A percentile compares a stretch with the other conserved stretches of the same genome.
Conservation (phyloP, 148 eudicot genomes). For the Arctostaphylos glauca region DNA sequence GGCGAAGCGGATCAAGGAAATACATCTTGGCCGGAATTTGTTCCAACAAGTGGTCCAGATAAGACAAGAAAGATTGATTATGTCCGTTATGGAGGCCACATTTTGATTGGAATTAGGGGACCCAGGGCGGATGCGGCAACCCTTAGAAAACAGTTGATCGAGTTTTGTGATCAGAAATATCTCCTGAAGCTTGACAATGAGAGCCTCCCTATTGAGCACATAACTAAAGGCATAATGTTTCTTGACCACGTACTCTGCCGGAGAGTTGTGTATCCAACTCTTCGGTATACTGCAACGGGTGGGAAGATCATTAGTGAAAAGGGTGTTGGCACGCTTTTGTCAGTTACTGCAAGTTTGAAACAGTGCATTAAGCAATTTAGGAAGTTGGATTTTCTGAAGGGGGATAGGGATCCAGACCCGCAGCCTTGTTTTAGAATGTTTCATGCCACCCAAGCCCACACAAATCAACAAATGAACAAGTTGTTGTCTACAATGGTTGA, state of each 20-base stretch:
- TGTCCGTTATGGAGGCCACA: constrained; percentile 83
- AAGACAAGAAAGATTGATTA: constrained; percentile 88
- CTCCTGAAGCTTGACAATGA: constrained; percentile 82
- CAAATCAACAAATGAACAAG: constrained; percentile 94
- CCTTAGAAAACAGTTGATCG: constrained; percentile 79
- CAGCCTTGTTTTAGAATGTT: constrained; percentile 98
- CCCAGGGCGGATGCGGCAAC: constrained; percentile 94
- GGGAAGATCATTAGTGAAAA: constrained; percentile 95
- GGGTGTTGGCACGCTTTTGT: constrained; percentile 92
- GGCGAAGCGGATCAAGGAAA: constrained; percentile 92
- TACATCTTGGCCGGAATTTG: constrained; percentile 97
- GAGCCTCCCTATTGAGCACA: constrained; percentile 91
- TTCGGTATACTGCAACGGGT: constrained; percentile 88
- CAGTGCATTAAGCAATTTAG: constrained; percentile 86
- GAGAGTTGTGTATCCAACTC: constrained; percentile 92
- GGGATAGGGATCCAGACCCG: constrained; percentile 94
- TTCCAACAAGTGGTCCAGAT: constrained; percentile 94
- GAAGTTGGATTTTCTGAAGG: constrained; percentile 74
- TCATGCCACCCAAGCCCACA: constrained; percentile 94
- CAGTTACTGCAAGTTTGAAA: constrained; percentile 91
- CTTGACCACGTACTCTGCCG: constrained; percentile 90
- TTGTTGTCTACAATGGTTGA: constrained; percentile 80
- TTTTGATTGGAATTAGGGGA: constrained; percentile 86
- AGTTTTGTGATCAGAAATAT: constrained; percentile 83
- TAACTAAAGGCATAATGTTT: constrained; percentile 92